phyloP scores from a whole-genome alignment of 2,329 filamentous ascomycete genomes.

The Karstenula rhodostoma region DNA sequence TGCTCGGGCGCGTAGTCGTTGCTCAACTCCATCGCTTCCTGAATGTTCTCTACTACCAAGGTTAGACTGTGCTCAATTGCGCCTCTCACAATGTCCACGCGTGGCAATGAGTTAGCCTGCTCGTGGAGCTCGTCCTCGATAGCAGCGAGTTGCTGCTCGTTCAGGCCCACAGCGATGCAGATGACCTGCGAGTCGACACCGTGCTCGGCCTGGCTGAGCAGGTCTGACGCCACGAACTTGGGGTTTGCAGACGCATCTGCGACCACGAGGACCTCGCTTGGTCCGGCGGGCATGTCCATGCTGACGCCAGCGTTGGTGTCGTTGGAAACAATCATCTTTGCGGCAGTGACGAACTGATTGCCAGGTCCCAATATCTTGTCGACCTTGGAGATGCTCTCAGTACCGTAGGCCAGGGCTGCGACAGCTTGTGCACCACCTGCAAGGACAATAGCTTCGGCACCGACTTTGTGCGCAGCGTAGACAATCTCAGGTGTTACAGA shows the following conservation, averaged over 20 bases:
- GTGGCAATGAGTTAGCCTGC: slow-evolving; percentile 85
- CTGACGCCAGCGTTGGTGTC: slow-evolving; percentile 94
- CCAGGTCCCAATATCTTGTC: slow-evolving; percentile 98
- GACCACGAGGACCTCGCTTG: slow-evolving; percentile 95
- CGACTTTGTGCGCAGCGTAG: slow-evolving; percentile 95
- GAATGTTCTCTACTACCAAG: slow-evolving; percentile 76
- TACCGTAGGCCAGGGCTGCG: slow-evolving; percentile 96
- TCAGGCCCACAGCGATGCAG: slow-evolving; percentile 82
- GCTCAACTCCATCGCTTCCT: slow-evolving; percentile 80
- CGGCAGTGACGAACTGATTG: slow-evolving; percentile 98
- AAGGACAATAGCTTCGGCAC: slow-evolving; percentile 93
- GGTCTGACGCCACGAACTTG: slow-evolving; percentile 92
- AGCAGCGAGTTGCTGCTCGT: slow-evolving; percentile 74
- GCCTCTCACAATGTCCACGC: slow-evolving; percentile 91
- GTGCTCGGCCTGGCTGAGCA: slow-evolving; percentile 95
- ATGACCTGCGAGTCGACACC: slow-evolving; percentile 96
- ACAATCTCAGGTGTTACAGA: slow-evolving; percentile 96
- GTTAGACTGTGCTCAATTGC: slow-evolving; percentile 92
- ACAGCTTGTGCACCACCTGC: slow-evolving; percentile 96
- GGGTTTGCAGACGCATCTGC: slow-evolving; percentile 89
- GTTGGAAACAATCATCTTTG: slow-evolving; percentile 98
- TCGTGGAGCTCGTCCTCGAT: slow-evolving; percentile 92
- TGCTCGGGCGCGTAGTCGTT: slow-evolving; percentile 97
- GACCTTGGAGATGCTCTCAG: slow-evolving; percentile 91
- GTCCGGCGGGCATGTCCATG: slow-evolving; percentile 98